Evolutionary conservation across 179 eudicot genomes (phyloP).

Genomic region (Patellifolia procumbens): DNA sequence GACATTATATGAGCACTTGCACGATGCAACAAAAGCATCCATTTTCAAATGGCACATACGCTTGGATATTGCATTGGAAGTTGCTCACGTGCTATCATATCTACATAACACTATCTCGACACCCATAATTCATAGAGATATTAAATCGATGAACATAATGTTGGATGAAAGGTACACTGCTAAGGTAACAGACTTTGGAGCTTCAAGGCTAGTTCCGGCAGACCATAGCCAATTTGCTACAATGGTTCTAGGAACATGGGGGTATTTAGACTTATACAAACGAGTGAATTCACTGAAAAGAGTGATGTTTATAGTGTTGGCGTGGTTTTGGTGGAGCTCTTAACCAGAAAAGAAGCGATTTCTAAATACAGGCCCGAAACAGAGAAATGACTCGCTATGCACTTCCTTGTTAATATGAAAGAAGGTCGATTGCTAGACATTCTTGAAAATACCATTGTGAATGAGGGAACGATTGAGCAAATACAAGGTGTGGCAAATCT

Average conservation of each 20-base stretch:
- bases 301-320: background rate
- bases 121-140: slow-evolving; percentile 15
- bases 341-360: slow-evolving; percentile 17
- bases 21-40: background rate
- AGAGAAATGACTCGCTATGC: slow-evolving; percentile 31
- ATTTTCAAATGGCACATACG: background rate
- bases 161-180: slow-evolving; percentile 6
- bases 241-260: slow-evolving; percentile 9
- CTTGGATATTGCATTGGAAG: slow-evolving; percentile 3
- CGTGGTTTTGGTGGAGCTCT: background rate
- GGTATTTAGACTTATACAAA: slow-evolving; percentile 7
- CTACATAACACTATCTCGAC: background rate
- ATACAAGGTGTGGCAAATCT: slow-evolving; percentile 25
- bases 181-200: slow-evolving; percentile 17
- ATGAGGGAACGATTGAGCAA: slow-evolving; percentile 9
- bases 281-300: background rate
- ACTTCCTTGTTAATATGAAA: slow-evolving; percentile 26
- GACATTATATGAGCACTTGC: slow-evolving; percentile 11
- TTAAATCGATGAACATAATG: slow-evolving; percentile 11
- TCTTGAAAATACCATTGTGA: slow-evolving; percentile 20
- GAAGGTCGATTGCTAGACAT: slow-evolving; percentile 25
- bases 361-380: slow-evolving; percentile 22
- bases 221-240: background rate
- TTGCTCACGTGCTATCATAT: slow-evolving; percentile 4
- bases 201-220: background rate